phyloP scores from a whole-genome alignment of 305 asterid species.

The Fraxinus baroniana region DNA sequence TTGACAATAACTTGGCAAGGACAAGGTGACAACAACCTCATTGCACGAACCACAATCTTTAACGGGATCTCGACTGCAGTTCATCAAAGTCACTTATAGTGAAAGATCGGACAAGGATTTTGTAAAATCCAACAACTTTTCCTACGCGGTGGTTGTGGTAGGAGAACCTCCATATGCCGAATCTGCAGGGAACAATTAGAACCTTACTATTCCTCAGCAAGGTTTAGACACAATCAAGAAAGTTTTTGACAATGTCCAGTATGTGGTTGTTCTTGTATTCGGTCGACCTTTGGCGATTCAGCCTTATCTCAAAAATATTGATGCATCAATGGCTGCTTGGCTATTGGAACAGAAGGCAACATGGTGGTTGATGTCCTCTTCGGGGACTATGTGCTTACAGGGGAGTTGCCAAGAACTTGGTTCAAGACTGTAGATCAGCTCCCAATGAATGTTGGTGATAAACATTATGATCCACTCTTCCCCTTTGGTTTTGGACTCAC shows the following conservation, averaged over 20 bases:
- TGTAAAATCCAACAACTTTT: slow-evolving; percentile 36
- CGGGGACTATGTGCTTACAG: slow-evolving; percentile 54
- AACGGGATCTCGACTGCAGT: slow-evolving; percentile 26
- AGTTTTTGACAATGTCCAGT: slow-evolving; percentile 39
- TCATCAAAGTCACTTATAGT: slow-evolving; percentile 29
- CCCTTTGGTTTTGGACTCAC: slow-evolving; percentile 61
- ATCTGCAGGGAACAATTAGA: slow-evolving; percentile 40
- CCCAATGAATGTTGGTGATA: slow-evolving; percentile 60
- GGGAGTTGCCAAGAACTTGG: slow-evolving; percentile 56
- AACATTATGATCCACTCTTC: slow-evolving; percentile 57
- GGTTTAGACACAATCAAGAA: slow-evolving; percentile 30
- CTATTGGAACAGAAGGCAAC: slow-evolving; percentile 61
- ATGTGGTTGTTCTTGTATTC: slow-evolving; percentile 46
- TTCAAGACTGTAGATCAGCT: slow-evolving; percentile 50
- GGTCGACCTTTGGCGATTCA: slow-evolving; percentile 54
- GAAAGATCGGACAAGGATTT: slow-evolving; percentile 30
- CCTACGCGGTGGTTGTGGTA: slow-evolving; percentile 52
- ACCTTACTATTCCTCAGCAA: slow-evolving; percentile 38
- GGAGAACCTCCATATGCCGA: slow-evolving; percentile 63
- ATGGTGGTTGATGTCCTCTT: slow-evolving; percentile 57
- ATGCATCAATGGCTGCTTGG: slow-evolving; percentile 46
- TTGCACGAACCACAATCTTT: slow-evolving; percentile 50
- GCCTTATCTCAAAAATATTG: slow-evolving; percentile 28
- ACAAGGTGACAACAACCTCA: slow-evolving; percentile 30
- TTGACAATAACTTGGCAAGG: slow-evolving; percentile 57